Evolutionary conservation across 129 eudicot species (phyloP), one percentile per base, ranked within the genome.

Genomic region (Pulicaria dysenterica): DNA sequence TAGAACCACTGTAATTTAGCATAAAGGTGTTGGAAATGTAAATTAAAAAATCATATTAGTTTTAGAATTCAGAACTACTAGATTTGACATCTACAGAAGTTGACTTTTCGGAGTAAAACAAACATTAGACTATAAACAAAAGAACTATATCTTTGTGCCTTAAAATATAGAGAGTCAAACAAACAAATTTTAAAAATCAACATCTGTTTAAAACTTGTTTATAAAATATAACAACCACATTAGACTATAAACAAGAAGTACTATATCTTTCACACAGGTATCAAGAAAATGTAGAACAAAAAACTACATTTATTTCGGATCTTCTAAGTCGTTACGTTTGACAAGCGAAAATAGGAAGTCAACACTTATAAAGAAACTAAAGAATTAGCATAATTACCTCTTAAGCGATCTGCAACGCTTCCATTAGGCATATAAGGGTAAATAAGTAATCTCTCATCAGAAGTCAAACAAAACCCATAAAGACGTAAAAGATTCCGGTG

Each of bases 391-490:
- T 60, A 11, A 12, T 61, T 71, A 89, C 98, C 98, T 93, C 96
- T 79, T 60, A 93, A 85, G 37, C 96, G 92, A 85, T 93, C 98
- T 2, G 97, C 99, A 49, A 95, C 99, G 24, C 99, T 95, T 73
- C 99, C 99, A 85, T 95, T 90, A 51, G 96, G 89, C 99, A 95
- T 95, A 58, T 82, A 95, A 83, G 99, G 99, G 73, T 95, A 95
- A 65, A 95, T 88, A 59, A 95, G 97, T 69, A 95, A 80, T 63
- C 92, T 90, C 74, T 95, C 99, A 8, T 95, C 84, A 5, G 96
- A 81, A 17, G 96, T 90, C 93, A 88, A 83, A 77, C 99, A 95
- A 72, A 89, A 95, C 49, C 99, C 99, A 42, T 86, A 90, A 19
- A 95, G 73, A 9, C 94, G 99, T 43, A 95, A 80, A 66, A 95